Percentiles rank a stretch among this genome's conserved stretches.
Evolutionary conservation across 805 yeast genomes (phyloP).

Genomic region (Candida namnaoensis): DNA sequence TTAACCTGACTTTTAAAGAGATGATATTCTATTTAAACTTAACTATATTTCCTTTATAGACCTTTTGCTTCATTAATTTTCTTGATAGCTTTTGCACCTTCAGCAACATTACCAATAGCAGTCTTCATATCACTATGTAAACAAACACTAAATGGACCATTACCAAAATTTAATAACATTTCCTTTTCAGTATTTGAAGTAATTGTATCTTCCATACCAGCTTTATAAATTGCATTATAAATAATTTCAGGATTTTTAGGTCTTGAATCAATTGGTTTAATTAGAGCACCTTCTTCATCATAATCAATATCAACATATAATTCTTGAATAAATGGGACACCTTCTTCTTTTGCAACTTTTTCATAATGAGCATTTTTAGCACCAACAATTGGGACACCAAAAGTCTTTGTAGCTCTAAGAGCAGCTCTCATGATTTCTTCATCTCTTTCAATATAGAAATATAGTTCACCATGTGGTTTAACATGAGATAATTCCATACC

Average conservation of each 20-base stretch:
- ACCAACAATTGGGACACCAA: conserved; percentile 27
- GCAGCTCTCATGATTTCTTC: conserved; percentile 27
- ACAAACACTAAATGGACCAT: conserved; percentile 23
- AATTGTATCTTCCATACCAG: conserved; percentile 19
- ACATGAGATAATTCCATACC: conserved; percentile 24
- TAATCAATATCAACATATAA: conserved; percentile 27
- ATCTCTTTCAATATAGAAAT: conserved; percentile 26
- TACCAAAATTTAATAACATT: conserved; percentile 19
- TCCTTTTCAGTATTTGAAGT: conserved; percentile 15
- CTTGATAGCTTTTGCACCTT: conserved; percentile 23
- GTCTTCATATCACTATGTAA: conserved; percentile 30
- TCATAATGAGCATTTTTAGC: conserved; percentile 23
- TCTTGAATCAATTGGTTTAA: no score
- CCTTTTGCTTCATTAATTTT: conserved; percentile 10
- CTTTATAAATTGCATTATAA: conserved; percentile 17
- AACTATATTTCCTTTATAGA: no score
- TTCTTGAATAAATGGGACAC: conserved; percentile 27
- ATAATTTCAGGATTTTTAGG: conserved; percentile 23
- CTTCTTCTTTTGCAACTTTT: conserved; percentile 20
- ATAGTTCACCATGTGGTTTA: conserved; percentile 30
- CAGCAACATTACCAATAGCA: conserved; percentile 23
- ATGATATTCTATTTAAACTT: no score
- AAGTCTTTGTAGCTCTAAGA: conserved; percentile 24
- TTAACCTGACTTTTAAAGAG: no score
- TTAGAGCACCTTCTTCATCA: conserved; percentile 20